Percentiles rank a stretch among this genome's conserved stretches.
phyloP scores from a whole-genome alignment of 2,329 filamentous ascomycete genomes.

The Massarina eburnea region DNA sequence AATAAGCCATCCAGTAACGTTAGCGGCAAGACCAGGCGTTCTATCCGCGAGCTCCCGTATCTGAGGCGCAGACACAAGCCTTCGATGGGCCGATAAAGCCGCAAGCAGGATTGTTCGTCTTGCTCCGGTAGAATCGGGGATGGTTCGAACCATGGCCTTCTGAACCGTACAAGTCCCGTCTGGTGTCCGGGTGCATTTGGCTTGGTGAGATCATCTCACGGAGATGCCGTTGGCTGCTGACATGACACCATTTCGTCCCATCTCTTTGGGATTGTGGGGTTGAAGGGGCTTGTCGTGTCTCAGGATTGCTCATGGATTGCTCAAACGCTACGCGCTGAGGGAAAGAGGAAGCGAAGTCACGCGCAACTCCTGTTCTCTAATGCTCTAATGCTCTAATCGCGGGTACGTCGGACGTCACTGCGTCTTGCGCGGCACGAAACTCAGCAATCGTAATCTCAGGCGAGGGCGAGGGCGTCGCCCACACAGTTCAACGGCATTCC shows the following conservation, averaged over 20 bases:
- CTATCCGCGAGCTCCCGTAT: not conserved
- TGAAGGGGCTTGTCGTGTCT: slow-evolving; percentile 3
- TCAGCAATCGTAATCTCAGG: slow-evolving; percentile 3
- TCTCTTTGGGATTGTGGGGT: slow-evolving; percentile 10
- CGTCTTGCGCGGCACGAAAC: slow-evolving; percentile 4
- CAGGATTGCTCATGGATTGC: not conserved
- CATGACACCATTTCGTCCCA: not conserved
- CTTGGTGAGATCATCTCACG: slow-evolving; percentile 1
- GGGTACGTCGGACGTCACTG: slow-evolving; percentile 7
- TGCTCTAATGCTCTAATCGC: no score
- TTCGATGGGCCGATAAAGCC: not conserved
- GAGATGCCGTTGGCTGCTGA: slow-evolving; percentile 7
- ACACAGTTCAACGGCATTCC: not conserved
- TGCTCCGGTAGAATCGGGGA: not conserved
- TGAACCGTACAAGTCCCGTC: not conserved
- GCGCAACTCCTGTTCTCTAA: not conserved
- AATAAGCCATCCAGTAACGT: no score
- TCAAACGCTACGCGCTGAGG: slow-evolving; percentile 1
- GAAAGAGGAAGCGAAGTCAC: slow-evolving; percentile 4
- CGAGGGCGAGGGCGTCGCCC: slow-evolving; percentile 5
- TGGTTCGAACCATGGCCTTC: not conserved
- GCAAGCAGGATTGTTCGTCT: not conserved
- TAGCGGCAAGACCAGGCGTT: not conserved
- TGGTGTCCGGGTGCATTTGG: no score
- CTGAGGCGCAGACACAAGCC: not conserved